phyloP scores from a whole-genome alignment of 371 early-diverging fungal genomes.

The Lichtheimia ramosa region DNA sequence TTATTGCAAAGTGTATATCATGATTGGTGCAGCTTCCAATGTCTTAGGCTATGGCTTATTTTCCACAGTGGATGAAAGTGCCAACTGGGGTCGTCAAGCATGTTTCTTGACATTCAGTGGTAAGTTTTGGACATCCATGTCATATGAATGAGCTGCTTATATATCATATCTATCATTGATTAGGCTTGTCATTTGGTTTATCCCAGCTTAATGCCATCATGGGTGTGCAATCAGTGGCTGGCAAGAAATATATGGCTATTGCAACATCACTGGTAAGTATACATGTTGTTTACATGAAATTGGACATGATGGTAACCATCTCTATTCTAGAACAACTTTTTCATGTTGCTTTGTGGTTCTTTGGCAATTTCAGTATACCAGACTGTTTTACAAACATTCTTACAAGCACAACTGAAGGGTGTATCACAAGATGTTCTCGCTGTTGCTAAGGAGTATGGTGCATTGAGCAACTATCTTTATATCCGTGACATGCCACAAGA shows the following conservation, averaged over 20 bases:
- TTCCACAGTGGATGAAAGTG: conserved; percentile 32
- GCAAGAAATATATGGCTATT: conserved; percentile 57
- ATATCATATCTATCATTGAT: neutral
- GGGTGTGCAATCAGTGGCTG: conserved; percentile 56
- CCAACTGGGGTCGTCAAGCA: conserved; percentile 37
- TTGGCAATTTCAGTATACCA: conserved; percentile 41
- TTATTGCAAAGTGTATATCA: conserved; percentile 26
- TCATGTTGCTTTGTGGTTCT: conserved; percentile 37
- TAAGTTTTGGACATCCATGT: neutral
- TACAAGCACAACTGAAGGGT: conserved; percentile 15
- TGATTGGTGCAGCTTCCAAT: conserved; percentile 30
- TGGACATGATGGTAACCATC: neutral
- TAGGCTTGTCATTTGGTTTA: conserved; percentile 57
- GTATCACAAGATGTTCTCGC: conserved; percentile 18
- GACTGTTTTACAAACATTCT: conserved; percentile 20
- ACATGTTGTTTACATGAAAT: neutral
- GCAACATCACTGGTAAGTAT: conserved; percentile 54
- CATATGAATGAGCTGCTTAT: too few relatives aligned
- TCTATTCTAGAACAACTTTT: conserved; percentile 22
- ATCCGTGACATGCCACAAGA: conserved; percentile 32
- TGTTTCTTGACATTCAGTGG: conserved; percentile 37
- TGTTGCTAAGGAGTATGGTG: conserved; percentile 24
- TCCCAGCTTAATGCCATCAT: conserved; percentile 64
- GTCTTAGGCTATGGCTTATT: conserved; percentile 43
- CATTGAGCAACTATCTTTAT: conserved; percentile 27